Evolutionary conservation across 164 flowering plant genomes (phyloP).

Genomic region (Umbellularia californica): DNA sequence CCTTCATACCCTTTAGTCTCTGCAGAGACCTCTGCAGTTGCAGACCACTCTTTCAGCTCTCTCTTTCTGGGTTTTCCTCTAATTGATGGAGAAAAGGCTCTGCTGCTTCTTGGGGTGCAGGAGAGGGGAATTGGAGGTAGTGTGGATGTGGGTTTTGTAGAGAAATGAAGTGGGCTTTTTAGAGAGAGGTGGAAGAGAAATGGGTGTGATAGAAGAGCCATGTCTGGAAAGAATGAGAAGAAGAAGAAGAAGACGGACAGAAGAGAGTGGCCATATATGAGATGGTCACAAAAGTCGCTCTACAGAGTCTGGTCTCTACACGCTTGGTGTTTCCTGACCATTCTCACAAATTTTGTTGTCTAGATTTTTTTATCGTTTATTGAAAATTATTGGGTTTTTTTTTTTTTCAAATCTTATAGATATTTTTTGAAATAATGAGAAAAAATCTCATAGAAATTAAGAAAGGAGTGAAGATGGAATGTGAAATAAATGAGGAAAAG

Average conservation of each 20-base stretch:
- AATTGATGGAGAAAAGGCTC: neutral
- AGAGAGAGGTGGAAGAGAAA: constrained; percentile 10
- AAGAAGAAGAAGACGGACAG: neutral
- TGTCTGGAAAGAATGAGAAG: neutral
- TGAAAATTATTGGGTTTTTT: no score
- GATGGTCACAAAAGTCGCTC: neutral
- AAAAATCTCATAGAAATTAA: no score
- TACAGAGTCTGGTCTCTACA: neutral
- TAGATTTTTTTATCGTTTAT: no score
- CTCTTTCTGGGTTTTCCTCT: constrained; percentile 10
- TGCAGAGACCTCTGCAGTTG: constrained; percentile 27
- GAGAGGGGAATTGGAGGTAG: constrained; percentile 3
- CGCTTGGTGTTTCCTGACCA: neutral
- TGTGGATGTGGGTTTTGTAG: constrained; percentile 4
- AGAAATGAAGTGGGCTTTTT: constrained; percentile 14
- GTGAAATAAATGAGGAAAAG: no score
- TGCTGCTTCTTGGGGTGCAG: constrained; percentile 5
- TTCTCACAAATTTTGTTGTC: no score
- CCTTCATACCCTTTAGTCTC: constrained; percentile 14
- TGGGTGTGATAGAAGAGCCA: constrained; percentile 5
- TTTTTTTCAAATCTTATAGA: no score
- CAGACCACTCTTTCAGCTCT: constrained; percentile 16
- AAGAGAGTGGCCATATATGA: neutral
- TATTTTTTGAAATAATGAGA: no score
- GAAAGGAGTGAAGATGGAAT: no score